These are phyloP conservation scores for Aegilops tauschii DNA, from an alignment of 176 grass and related monocot species.

Conservation along the genomic window DNA sequence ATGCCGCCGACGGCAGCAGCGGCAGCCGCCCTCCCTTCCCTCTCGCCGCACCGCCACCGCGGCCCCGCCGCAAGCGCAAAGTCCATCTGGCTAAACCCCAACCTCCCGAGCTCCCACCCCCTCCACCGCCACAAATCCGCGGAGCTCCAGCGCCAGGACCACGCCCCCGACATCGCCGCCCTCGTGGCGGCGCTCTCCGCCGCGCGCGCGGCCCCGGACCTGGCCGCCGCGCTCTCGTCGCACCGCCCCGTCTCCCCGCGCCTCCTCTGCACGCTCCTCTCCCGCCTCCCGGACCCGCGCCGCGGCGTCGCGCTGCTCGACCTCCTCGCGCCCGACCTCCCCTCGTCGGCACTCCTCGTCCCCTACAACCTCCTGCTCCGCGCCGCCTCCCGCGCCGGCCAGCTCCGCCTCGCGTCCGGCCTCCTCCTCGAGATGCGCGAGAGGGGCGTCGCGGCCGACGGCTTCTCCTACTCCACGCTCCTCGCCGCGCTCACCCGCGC, in stretches of 20 bases:
- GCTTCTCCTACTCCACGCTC: conserved; percentile 89
- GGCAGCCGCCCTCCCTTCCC: conserved; percentile 20
- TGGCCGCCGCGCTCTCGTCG: conserved; percentile 51
- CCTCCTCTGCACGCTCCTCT: conserved; percentile 92
- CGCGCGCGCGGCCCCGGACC: conserved; percentile 50
- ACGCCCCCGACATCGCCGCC: conserved; percentile 43
- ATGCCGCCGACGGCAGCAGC: conserved; percentile 27
- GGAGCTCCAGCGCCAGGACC: conserved; percentile 36
- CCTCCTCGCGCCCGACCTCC: conserved; percentile 43
- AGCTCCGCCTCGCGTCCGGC: conserved; percentile 66
- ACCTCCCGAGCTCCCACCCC: conserved; percentile 34
- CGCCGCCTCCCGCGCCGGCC: conserved; percentile 44
- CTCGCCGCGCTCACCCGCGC: conserved; percentile 77
- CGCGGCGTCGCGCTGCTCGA: conserved; percentile 89
- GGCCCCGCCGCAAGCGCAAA: conserved; percentile 13
- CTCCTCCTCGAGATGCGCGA: conserved; percentile 84
- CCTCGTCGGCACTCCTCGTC: conserved; percentile 39
- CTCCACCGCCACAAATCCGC: conserved; percentile 33
- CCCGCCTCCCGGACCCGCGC: conserved; percentile 54
- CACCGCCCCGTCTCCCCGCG: conserved; percentile 64
- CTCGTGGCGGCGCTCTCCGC: conserved; percentile 50
- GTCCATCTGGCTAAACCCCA: conserved; percentile 54
- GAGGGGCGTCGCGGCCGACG: conserved; percentile 49
- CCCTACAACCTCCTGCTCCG: conserved; percentile 86
- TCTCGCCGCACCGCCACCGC: background rate